Evolutionary conservation across 139 green algal species (phyloP).

Genomic region (Volvox africanus): DNA sequence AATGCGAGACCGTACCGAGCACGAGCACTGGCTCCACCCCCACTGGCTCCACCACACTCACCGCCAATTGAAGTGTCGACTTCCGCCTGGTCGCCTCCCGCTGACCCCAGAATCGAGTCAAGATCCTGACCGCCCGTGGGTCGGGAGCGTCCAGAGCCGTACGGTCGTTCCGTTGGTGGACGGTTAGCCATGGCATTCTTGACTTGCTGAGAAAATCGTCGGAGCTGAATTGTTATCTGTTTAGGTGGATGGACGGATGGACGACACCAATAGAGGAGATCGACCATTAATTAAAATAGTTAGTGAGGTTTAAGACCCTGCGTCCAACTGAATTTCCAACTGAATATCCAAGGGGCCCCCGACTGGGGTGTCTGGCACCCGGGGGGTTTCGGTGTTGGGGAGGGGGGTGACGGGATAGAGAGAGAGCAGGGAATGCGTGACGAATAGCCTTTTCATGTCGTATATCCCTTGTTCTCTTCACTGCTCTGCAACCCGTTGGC

Average conservation of each 20-base stretch:
- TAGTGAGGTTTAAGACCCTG: neutral
- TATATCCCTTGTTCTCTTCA: neutral
- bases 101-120: slow-evolving; percentile 63
- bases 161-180: neutral
- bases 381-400: no score
- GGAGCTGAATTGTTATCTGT: slow-evolving; percentile 85
- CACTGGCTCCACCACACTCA: neutral
- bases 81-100: slow-evolving; percentile 56
- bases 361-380: neutral
- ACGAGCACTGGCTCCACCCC: neutral
- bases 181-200: slow-evolving; percentile 54
- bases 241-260: neutral
- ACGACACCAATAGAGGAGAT: neutral
- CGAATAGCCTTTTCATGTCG: no score
- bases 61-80: slow-evolving; percentile 75
- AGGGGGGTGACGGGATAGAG: no score
- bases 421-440: no score
- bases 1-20: neutral
- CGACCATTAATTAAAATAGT: no score
- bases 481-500: neutral
- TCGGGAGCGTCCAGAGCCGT: neutral
- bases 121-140: slow-evolving; percentile 46
- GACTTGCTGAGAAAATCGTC: slow-evolving; percentile 76
- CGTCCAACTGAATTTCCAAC: neutral
- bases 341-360: neutral